Percentiles rank a stretch among this genome's conserved stretches.
These are phyloP conservation scores for Zopfia rhizophila DNA, from an alignment of 2,329 filamentous ascomycete species.

Conservation along the genomic window DNA sequence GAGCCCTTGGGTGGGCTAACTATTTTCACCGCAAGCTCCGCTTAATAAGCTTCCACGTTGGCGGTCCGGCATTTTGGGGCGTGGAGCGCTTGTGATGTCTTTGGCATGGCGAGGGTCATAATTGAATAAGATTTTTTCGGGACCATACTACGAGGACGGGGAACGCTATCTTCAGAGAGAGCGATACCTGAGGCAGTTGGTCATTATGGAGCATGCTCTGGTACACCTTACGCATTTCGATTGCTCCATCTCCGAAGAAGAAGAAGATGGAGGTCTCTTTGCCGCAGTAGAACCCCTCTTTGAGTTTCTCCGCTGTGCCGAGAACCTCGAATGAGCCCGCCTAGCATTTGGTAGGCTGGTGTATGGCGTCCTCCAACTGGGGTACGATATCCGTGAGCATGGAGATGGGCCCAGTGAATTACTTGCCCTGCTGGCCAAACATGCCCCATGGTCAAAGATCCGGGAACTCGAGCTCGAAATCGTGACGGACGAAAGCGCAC, in stretches of 20 bases:
- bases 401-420: slow-evolving; percentile 8
- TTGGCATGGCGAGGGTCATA: slow-evolving; percentile 5
- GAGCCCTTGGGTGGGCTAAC: slow-evolving; percentile 11
- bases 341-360: slow-evolving; percentile 15
- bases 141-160: no score
- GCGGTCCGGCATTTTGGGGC: slow-evolving; percentile 12
- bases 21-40: no score
- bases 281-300: neutral
- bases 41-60: slow-evolving; percentile 2
- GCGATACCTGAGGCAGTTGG: slow-evolving; percentile 1
- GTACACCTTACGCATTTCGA: slow-evolving; percentile 1
- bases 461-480: slow-evolving; percentile 12
- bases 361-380: slow-evolving; percentile 11
- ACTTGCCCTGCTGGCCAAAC: slow-evolving; percentile 5
- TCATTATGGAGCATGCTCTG: neutral
- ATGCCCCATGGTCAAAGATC: slow-evolving; percentile 8
- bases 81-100: slow-evolving; percentile 1
- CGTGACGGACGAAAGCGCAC: slow-evolving; percentile 4
- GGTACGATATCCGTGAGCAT: no score
- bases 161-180: slow-evolving; percentile 13
- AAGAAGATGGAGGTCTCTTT: neutral
- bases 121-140: slow-evolving; percentile 12
- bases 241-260: slow-evolving; percentile 4
- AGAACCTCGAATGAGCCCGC: slow-evolving; percentile 3
- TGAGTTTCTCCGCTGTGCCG: slow-evolving; percentile 1